A percentile compares a stretch with the other conserved stretches of the same genome.
Evolutionary conservation across 768 basidiomycete genomes (phyloP).

Genomic region (Cystofilobasidium capitatum): DNA sequence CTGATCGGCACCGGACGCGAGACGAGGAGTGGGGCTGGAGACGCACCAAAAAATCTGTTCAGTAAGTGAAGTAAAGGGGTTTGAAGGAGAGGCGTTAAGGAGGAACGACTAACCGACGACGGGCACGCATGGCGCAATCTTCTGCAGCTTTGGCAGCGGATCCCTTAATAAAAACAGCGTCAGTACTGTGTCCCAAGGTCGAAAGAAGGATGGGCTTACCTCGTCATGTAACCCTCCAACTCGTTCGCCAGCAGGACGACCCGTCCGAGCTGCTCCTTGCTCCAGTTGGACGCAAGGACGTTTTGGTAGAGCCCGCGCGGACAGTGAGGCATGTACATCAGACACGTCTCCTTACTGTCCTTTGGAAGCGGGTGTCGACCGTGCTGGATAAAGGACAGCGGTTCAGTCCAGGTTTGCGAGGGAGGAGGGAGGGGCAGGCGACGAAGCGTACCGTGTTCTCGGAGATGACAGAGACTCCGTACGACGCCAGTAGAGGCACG

Average conservation of each 20-base stretch:
- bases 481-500: not conserved
- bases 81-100: not conserved
- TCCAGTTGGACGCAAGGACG: conserved; percentile 21
- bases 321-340: conserved; percentile 23
- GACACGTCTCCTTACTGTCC: not conserved
- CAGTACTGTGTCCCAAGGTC: not conserved
- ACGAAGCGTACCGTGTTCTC: conserved; percentile 15
- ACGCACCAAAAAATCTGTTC: not conserved
- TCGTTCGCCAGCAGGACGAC: conserved; percentile 14
- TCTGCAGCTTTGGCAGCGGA: conserved; percentile 18
- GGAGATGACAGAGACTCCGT: not conserved
- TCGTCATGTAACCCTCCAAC: conserved; percentile 10
- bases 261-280: conserved; percentile 11
- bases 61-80: not conserved
- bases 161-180: not conserved
- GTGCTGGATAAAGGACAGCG: not conserved
- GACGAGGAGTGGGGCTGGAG: not conserved
- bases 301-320: conserved; percentile 18
- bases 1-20: not conserved
- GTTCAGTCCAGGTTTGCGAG: not conserved
- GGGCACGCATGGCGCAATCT: conserved; percentile 19
- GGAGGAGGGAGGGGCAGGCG: not conserved
- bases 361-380: conserved; percentile 13
- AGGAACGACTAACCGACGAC: conserved; percentile 9
- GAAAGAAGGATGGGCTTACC: not conserved